phyloP scores from a whole-genome alignment of 169 alveolate genomes.

The Plasmodium gaboni region DNA sequence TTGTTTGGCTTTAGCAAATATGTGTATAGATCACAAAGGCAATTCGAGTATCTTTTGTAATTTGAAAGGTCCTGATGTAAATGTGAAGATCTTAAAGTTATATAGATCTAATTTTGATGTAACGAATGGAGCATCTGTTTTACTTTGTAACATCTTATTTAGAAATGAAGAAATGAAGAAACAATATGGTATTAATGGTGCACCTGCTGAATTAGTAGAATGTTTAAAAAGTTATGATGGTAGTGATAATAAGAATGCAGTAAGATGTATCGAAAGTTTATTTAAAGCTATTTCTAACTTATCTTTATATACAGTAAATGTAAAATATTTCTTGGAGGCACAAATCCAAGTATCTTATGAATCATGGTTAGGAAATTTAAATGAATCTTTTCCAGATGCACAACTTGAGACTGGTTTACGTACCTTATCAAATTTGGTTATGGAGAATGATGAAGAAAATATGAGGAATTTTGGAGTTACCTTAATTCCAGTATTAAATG shows the following conservation, averaged over 20 bases:
- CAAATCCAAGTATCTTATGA: constrained; percentile 82
- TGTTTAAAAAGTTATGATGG: constrained; percentile 87
- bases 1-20: constrained; percentile 92
- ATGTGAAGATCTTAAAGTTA: constrained; percentile 84
- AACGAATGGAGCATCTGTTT: constrained; percentile 90
- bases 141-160: constrained; percentile 90
- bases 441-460: constrained; percentile 91
- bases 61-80: constrained; percentile 91
- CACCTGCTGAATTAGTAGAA: constrained; percentile 91
- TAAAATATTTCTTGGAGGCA: constrained; percentile 85
- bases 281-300: constrained; percentile 91
- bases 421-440: constrained; percentile 90
- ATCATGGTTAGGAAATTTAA: constrained; percentile 84
- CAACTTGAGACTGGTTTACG: constrained; percentile 89
- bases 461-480: constrained; percentile 90
- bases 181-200: constrained; percentile 89
- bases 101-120: constrained; percentile 88
- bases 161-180: constrained; percentile 90
- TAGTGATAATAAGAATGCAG: constrained; percentile 84
- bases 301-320: constrained; percentile 89
- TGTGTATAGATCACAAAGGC: constrained; percentile 89
- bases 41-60: constrained; percentile 86
- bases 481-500: constrained; percentile 84
- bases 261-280: constrained; percentile 89
- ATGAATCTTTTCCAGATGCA: constrained; percentile 84